Percentiles rank a stretch among this genome's conserved stretches.
Evolutionary conservation across 2,329 filamentous ascomycete genomes (phyloP).

Genomic region (Colletotrichum salicis): DNA sequence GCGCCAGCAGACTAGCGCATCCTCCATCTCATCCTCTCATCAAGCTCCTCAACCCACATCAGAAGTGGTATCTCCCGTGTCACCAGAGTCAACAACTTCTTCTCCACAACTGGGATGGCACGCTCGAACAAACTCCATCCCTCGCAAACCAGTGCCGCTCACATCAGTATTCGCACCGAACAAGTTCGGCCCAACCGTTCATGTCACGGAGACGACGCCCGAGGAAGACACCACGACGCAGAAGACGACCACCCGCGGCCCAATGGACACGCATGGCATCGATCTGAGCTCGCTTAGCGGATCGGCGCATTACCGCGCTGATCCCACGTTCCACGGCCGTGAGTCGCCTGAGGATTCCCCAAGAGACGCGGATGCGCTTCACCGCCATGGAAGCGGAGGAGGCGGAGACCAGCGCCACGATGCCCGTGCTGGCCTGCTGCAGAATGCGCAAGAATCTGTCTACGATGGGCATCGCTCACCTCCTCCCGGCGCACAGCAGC

Average conservation of each 20-base stretch:
- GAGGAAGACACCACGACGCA: neutral
- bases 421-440: conserved; percentile 19
- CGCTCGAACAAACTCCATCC: conserved; percentile 11
- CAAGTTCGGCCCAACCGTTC: conserved; percentile 6
- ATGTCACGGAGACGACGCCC: conserved; percentile 9
- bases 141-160: conserved; percentile 1
- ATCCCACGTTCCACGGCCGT: conserved; percentile 11
- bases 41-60: neutral
- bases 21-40: conserved; percentile 3
- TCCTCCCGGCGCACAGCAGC: neutral
- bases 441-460: conserved; percentile 15
- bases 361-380: neutral
- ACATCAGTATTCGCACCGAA: neutral
- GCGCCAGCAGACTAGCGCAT: conserved; percentile 13
- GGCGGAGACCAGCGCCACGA: conserved; percentile 18
- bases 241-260: neutral
- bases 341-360: neutral
- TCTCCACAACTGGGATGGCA: neutral
- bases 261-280: conserved; percentile 30
- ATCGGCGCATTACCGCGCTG: conserved; percentile 23
- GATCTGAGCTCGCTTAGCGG: conserved; percentile 31
- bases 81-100: neutral
- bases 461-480: neutral
- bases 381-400: neutral
- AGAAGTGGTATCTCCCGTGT: neutral